A percentile compares a stretch with the other conserved stretches of the same genome.
Conservation (phyloP, 2,329 filamentous ascomycete genomes). For the Aspergillus quadricinctus region DNA sequence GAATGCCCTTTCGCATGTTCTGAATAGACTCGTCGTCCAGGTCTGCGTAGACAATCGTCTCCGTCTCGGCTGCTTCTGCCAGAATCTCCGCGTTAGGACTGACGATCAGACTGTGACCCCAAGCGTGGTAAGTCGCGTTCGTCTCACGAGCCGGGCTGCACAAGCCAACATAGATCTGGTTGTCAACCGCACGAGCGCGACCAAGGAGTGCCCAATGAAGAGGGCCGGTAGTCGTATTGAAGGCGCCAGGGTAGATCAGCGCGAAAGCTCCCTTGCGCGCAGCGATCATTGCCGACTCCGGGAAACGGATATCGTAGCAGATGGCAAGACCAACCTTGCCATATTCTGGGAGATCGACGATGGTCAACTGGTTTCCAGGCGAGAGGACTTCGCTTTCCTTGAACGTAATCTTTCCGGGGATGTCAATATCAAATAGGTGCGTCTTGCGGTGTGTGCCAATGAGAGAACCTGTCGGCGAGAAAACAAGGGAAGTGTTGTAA, state of each 20-base stretch:
- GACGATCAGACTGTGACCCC: constrained; percentile 83
- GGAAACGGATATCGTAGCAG: constrained; percentile 97
- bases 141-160: constrained; percentile 86
- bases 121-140: constrained; percentile 76
- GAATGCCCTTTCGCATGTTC: constrained; percentile 76
- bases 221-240: constrained; percentile 89
- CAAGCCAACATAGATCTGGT: constrained; percentile 88
- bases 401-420: constrained; percentile 91
- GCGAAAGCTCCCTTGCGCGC: constrained; percentile 82
- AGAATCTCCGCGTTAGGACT: constrained; percentile 85
- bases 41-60: constrained; percentile 71
- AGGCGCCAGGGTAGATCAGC: constrained; percentile 91
- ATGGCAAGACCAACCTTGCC: constrained; percentile 85
- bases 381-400: constrained; percentile 83
- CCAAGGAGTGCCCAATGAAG: constrained; percentile 87
- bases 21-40: constrained; percentile 65
- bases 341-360: constrained; percentile 83
- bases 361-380: constrained; percentile 77
- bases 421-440: constrained; percentile 96
- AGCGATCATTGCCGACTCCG: constrained; percentile 85
- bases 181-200: constrained; percentile 81
- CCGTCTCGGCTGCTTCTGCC: constrained; percentile 70
- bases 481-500: constrained; percentile 88
- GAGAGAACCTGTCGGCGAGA: constrained; percentile 71
- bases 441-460: constrained; percentile 89